Evolutionary conservation across 2,329 filamentous ascomycete genomes (phyloP), one percentile per base, ranked within the genome.

Genomic region (Alternaria triticimaculans): DNA sequence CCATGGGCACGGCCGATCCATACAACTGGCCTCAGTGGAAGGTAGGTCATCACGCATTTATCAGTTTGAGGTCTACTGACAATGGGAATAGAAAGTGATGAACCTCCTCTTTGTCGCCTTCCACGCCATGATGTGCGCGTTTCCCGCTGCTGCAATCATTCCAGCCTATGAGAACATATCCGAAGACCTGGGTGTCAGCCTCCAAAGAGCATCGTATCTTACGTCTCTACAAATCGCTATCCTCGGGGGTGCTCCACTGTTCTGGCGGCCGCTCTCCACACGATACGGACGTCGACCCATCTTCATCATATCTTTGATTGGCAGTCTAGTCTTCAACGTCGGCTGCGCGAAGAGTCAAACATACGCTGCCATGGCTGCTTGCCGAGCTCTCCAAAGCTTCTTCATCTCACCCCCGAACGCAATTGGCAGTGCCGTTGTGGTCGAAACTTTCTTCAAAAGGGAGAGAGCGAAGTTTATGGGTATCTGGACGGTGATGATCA

Each of bases 71-170:
- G 4, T 12, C 11, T 15, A 10, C 51, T 63, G n/a, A 63, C 45
- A 11, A 41, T 26, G 14, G 21, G 45, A 12, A 3, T 26, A 87
- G 84, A 88, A 87, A 83, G 73, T 80, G 1, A 60, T 79, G 58
- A 87, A 88, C 62, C 76, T 89, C 0, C 60, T 82, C 11, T 81
- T 88, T 10, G 85, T 89, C 15, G 84, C 86, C 0, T 86, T 87
- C 69, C 85, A 88, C 60, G 84, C 86, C 26, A 84, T 84, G 75
- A 88, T 88, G 84, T 82, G 82, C 48, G 86, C 85, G 1, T 88
- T 88, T 66, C 85, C 81, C 2, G 85, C 87, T 0, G 81, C 86
- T 0, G 77, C 82, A 5, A 87, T 88, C 65, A 85, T 87, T 63
- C 83, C 84, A 3, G 86, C 85, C 5, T 89, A 85, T 69, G 81